These are phyloP conservation scores for Fraxinus albicans DNA, from an alignment of 305 asterid genomes.

Conservation along the genomic window DNA sequence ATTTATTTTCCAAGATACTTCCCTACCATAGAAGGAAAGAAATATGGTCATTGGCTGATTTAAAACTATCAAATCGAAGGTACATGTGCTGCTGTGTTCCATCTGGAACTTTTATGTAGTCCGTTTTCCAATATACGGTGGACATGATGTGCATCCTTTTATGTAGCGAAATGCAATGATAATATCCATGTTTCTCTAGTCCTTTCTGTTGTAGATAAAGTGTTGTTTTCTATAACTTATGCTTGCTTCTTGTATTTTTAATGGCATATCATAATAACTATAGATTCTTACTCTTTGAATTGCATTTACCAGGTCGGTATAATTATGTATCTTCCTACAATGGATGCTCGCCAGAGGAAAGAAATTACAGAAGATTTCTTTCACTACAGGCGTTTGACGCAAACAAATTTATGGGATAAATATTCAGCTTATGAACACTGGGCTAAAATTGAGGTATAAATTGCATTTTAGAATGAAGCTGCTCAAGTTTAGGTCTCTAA, in stretches of 20 bases:
- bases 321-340: slow-evolving; percentile 96
- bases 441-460: slow-evolving; percentile 94
- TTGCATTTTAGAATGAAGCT: background rate
- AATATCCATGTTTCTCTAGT: background rate
- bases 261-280: background rate
- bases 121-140: background rate
- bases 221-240: background rate
- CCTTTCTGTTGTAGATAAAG: background rate
- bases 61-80: background rate
- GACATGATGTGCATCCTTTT: background rate
- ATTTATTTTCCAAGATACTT: background rate
- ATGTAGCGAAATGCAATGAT: background rate
- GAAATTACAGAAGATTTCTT: slow-evolving; percentile 86
- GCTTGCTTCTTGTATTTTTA: background rate
- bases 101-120: background rate
- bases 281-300: slow-evolving; percentile 15
- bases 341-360: slow-evolving; percentile 82
- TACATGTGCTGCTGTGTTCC: background rate
- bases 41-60: background rate
- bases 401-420: slow-evolving; percentile 67
- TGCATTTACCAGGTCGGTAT: slow-evolving; percentile 72
- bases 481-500: background rate
- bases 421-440: slow-evolving; percentile 91
- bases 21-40: background rate
- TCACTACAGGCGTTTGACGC: slow-evolving; percentile 76